Evolutionary conservation across 164 flowering plant genomes (phyloP).

Genomic region (Annona cherimola): DNA sequence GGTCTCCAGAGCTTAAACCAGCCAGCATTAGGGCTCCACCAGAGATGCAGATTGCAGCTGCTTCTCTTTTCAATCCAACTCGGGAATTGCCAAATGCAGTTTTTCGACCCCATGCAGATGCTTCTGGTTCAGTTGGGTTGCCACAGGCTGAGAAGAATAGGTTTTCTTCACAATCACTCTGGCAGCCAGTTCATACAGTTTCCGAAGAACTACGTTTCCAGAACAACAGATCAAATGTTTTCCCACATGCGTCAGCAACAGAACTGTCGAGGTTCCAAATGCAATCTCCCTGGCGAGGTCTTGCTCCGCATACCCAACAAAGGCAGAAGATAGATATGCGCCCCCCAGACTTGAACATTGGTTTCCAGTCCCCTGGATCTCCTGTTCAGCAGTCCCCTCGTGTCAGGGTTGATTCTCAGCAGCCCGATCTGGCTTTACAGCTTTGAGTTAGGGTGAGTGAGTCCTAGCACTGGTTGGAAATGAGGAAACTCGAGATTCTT

Average conservation of each 20-base stretch:
- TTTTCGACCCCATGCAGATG: conserved; percentile 31
- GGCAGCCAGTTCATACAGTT: conserved; percentile 25
- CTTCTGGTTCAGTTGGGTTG: conserved; percentile 30
- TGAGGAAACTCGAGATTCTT: background rate
- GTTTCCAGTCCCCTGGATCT: conserved; percentile 72
- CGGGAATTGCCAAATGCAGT: conserved; percentile 39
- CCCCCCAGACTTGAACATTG: conserved; percentile 89
- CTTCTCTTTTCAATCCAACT: conserved; percentile 44
- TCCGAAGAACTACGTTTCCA: conserved; percentile 37
- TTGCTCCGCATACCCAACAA: conserved; percentile 42
- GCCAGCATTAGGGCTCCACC: conserved; percentile 27
- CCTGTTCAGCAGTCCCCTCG: conserved; percentile 64
- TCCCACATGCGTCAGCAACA: conserved; percentile 40
- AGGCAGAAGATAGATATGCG: conserved; percentile 54
- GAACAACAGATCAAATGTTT: conserved; percentile 30
- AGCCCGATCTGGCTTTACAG: conserved; percentile 93
- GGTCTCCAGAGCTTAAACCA: conserved; percentile 42
- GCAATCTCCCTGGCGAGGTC: conserved; percentile 53
- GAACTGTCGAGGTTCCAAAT: conserved; percentile 59
- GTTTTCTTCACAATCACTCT: conserved; percentile 32
- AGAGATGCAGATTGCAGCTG: conserved; percentile 50
- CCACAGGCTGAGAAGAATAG: conserved; percentile 37
- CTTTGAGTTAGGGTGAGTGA: conserved; percentile 32
- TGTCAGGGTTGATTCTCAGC: conserved; percentile 66
- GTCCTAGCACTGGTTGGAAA: background rate